phyloP scores from a whole-genome alignment of 495 filamentous ascomycete genomes.

The Massariosphaeria phaeospora region DNA sequence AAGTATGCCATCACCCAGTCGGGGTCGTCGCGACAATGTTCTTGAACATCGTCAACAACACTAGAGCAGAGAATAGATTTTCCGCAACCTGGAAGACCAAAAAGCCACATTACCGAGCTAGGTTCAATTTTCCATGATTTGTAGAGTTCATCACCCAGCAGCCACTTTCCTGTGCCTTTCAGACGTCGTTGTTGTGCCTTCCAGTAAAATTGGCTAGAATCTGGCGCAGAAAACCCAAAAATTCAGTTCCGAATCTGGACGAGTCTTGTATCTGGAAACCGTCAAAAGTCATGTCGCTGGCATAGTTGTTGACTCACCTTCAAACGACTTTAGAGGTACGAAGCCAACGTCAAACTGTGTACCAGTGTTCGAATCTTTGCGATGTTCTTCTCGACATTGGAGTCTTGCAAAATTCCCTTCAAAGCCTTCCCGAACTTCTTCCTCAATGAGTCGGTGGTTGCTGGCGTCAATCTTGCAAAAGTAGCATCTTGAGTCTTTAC shows the following conservation, averaged over 20 bases:
- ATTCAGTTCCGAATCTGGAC: constrained; percentile 5
- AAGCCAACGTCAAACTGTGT: too few relatives aligned
- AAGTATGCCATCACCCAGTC: background rate
- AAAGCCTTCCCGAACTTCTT: too few relatives aligned
- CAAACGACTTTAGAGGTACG: too few relatives aligned
- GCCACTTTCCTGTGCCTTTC: background rate
- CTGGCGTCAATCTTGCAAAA: too few relatives aligned
- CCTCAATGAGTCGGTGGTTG: too few relatives aligned
- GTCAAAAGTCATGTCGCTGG: too few relatives aligned
- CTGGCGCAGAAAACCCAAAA: constrained; percentile 18
- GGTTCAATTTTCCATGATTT: background rate
- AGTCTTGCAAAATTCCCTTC: too few relatives aligned
- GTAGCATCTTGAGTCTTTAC: too few relatives aligned
- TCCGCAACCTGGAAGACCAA: constrained; percentile 6
- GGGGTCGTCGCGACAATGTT: background rate
- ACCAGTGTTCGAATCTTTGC: too few relatives aligned
- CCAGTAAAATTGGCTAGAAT: background rate
- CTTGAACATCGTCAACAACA: background rate
- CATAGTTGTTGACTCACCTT: too few relatives aligned
- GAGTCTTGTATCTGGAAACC: constrained; percentile 5
- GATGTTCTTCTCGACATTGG: too few relatives aligned
- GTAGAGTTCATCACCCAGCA: constrained; percentile 4
- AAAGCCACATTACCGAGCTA: background rate
- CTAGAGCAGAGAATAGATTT: constrained; percentile 2
- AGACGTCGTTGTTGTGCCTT: background rate